Evolutionary conservation across 2,329 filamentous ascomycete genomes (phyloP).

Genomic region (Coniochaeta ligniaria): DNA sequence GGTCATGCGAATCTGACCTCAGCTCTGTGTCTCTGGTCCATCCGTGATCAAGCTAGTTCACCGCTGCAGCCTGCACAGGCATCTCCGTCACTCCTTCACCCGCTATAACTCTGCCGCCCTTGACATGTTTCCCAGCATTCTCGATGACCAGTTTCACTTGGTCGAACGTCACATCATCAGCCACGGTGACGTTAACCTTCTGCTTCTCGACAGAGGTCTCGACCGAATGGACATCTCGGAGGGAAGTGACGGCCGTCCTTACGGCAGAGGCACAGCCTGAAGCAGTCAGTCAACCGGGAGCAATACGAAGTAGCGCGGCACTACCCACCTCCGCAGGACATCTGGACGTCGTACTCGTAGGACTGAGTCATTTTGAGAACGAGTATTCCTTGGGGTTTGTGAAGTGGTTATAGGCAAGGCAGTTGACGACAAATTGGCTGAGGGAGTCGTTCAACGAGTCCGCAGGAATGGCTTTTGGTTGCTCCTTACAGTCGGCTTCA

Average conservation of each 20-base stretch:
- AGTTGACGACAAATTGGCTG: neutral
- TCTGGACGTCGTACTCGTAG: neutral
- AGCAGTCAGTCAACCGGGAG: neutral
- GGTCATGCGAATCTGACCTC: neutral
- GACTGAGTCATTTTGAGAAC: neutral
- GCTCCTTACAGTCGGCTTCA: neutral
- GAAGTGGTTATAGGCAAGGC: neutral
- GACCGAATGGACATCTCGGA: neutral
- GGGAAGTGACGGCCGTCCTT: neutral
- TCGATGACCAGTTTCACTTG: constrained; percentile 1
- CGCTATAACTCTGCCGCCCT: neutral
- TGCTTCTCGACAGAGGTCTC: constrained; percentile 1
- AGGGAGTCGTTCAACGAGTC: neutral
- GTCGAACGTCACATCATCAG: constrained; percentile 2
- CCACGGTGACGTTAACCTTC: constrained; percentile 1
- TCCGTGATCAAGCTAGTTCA: neutral
- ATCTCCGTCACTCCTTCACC: neutral
- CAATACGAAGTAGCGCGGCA: neutral
- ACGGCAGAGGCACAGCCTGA: constrained; percentile 2
- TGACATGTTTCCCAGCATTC: constrained; percentile 1
- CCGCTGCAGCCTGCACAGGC: neutral
- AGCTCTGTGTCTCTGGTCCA: neutral
- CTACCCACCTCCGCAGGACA: neutral
- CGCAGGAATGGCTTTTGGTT: neutral
- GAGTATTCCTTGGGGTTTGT: neutral